A percentile compares a stretch with the other conserved stretches of the same genome.
Conservation (phyloP, 345 rosid genomes). For the Lepidium sativum region DNA sequence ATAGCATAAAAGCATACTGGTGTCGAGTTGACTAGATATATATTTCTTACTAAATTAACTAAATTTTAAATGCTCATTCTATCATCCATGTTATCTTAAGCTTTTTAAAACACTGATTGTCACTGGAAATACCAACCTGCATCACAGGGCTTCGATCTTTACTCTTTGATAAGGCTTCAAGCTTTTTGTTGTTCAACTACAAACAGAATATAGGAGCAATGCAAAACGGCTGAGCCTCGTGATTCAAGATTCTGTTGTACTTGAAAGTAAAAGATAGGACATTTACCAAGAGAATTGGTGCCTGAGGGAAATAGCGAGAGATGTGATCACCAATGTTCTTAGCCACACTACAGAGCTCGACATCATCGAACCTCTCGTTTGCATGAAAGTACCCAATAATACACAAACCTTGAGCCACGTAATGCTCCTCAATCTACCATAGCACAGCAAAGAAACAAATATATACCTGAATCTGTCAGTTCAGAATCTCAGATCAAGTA, state of each 20-base stretch:
- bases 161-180: slow-evolving; percentile 56
- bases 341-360: slow-evolving; percentile 59
- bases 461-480: neutral
- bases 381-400: slow-evolving; percentile 93
- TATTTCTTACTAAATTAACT: neutral
- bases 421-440: slow-evolving; percentile 72
- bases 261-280: slow-evolving; percentile 4
- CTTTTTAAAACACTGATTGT: neutral
- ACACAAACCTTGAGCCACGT: slow-evolving; percentile 55
- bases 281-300: slow-evolving; percentile 64
- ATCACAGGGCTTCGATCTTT: slow-evolving; percentile 59
- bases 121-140: slow-evolving; percentile 56
- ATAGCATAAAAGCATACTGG: neutral
- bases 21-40: neutral
- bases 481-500: neutral
- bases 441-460: slow-evolving; percentile 10
- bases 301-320: slow-evolving; percentile 73
- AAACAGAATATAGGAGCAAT: neutral
- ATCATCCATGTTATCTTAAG: neutral
- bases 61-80: neutral
- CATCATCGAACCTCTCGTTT: slow-evolving; percentile 80
- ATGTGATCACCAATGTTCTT: slow-evolving; percentile 89
- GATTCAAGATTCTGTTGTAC: neutral
- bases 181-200: slow-evolving; percentile 78
- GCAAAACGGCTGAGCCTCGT: neutral